A percentile compares a stretch with the other conserved stretches of the same genome.
phyloP scores from a whole-genome alignment of 2,329 filamentous ascomycete species.

The Huntiella abstrusa region DNA sequence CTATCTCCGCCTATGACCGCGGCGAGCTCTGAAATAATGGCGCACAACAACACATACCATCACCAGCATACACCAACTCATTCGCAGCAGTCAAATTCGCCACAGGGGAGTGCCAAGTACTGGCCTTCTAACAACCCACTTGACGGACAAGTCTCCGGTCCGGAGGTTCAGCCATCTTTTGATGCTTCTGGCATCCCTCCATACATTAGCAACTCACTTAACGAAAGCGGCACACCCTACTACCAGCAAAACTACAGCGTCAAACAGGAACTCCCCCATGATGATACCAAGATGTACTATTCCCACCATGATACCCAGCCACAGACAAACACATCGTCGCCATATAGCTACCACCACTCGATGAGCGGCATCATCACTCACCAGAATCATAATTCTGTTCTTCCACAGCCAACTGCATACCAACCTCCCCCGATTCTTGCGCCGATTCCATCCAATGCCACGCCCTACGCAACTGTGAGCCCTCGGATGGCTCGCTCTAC shows the following conservation, averaged over 20 bases:
- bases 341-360: no score
- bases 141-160: no score
- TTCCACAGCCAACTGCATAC: no score
- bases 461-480: no score
- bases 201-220: constrained; percentile 13
- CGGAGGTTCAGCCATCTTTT: no score
- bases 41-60: constrained; percentile 7
- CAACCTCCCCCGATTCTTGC: no score
- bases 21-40: constrained; percentile 13
- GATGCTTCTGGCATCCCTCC: background rate
- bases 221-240: constrained; percentile 1
- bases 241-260: background rate
- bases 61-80: constrained; percentile 28
- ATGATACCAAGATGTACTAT: background rate
- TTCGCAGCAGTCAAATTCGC: constrained; percentile 12
- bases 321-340: background rate
- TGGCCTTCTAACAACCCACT: no score
- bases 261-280: background rate
- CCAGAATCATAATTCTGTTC: no score
- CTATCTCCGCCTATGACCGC: constrained; percentile 25
- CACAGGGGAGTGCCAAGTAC: no score
- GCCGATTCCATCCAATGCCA: no score
- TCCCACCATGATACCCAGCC: constrained; percentile 1
- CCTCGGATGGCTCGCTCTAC: no score
- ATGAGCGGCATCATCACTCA: no score